Conservation (phyloP, 176 grass and related monocot genomes). For the Aechmea fasciata region DNA sequence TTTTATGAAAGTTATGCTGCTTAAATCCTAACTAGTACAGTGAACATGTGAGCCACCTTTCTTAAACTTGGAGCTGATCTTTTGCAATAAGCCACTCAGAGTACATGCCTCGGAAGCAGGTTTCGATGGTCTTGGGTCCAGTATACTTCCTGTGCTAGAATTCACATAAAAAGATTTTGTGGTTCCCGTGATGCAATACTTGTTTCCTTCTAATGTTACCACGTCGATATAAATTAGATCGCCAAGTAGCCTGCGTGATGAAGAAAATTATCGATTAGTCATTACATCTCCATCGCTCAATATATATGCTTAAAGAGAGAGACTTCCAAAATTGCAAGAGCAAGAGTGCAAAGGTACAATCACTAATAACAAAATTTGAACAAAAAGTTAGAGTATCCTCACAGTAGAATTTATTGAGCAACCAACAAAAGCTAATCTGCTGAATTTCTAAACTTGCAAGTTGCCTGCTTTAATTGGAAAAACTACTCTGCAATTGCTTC, state of each 20-base stretch:
- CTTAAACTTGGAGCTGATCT: conserved; percentile 88
- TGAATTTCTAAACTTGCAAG: too few relatives aligned
- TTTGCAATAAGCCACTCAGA: conserved; percentile 73
- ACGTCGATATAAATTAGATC: conserved; percentile 97
- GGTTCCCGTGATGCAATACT: conserved; percentile 81
- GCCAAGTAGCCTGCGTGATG: conserved; percentile 57
- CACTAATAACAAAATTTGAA: neutral
- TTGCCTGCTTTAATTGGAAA: too few relatives aligned
- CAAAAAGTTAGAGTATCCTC: neutral
- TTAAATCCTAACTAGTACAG: conserved; percentile 8
- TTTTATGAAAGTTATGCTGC: neutral
- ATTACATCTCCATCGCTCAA: neutral
- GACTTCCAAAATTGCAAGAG: neutral
- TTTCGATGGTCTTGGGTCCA: conserved; percentile 80
- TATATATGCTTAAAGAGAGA: neutral
- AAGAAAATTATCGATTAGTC: neutral
- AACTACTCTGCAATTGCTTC: too few relatives aligned
- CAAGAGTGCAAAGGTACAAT: neutral
- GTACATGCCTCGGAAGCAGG: conserved; percentile 61
- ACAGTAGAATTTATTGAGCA: neutral
- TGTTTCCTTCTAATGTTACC: conserved; percentile 78
- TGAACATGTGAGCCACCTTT: conserved; percentile 47
- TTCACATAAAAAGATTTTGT: conserved; percentile 92
- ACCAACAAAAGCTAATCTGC: neutral
- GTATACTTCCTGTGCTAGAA: conserved; percentile 43